Base-by-base conservation (phyloP, 345 rosid genomes). In the Eucalyptus urophylla region DNA sequence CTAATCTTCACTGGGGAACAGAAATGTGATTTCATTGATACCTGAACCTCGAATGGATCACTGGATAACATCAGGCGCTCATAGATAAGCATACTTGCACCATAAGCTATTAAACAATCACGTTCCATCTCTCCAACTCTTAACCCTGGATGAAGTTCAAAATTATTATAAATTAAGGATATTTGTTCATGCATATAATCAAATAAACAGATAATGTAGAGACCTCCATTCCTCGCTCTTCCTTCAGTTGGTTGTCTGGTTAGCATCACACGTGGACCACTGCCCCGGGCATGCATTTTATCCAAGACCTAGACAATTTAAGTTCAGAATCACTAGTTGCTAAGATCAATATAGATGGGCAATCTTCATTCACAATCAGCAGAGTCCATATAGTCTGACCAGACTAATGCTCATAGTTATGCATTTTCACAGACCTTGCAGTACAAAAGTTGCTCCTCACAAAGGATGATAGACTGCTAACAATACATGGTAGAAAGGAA, bases 181-280 rank as follows among this genome's bases (percentile, higher is more conserved):
- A 53, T 16, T 49, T 49, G 21, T 51, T 50, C 24, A 80, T 40
- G 43, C 33, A 80, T 29, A 21, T 49, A 86, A 25, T 33, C 27
- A 4, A 22, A 31, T 31, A 17, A 25, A 86, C 29, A n/a, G 49
- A 22, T 33, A 19, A 89, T 80, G n/a, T 54, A 83, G 87, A 86
- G 86, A 95, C 99, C 99, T 95, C 99, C 99, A 92, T 95, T 98
- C 92, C 94, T 90, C 88, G 99, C 96, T 96, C 96, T 96, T 86
- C 99, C 99, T 95, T 97, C 99, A n/a, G 97, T 98, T 86, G 98
- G 98, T 89, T 98, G 99, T 92, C 99, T 94, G 37, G 99, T 97
- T 88, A 97, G 91, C 97, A 97, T 92, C 44, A 93, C 95, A 86
- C 97, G 97, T 7, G 99, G 99, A 67, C 99, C 99, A 90, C 87